These are phyloP conservation scores for Fusarium caatingaense DNA, from an alignment of 2,329 filamentous ascomycete species.

Conservation along the genomic window DNA sequence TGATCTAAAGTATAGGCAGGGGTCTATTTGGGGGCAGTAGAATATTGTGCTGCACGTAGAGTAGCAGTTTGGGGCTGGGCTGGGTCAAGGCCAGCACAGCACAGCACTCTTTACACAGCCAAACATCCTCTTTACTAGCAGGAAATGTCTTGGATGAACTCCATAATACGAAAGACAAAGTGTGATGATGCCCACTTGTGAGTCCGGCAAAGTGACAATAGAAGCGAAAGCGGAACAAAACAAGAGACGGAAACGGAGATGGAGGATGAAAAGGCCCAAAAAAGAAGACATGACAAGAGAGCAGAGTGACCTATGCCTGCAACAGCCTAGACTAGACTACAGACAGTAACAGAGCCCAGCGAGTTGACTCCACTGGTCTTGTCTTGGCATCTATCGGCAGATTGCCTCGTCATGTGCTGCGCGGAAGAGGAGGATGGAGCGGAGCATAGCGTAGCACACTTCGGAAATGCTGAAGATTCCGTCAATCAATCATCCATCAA, in stretches of 20 bases:
- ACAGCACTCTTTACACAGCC: slow-evolving; percentile 7
- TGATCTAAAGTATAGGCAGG: slow-evolving; percentile 36
- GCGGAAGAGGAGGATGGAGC: slow-evolving; percentile 12
- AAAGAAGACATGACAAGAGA: slow-evolving; percentile 27
- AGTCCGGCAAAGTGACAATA: slow-evolving; percentile 3
- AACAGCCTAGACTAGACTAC: slow-evolving; percentile 12
- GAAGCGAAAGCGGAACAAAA: slow-evolving; percentile 16
- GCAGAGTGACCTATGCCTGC: slow-evolving; percentile 20
- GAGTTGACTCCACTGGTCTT: slow-evolving; percentile 16
- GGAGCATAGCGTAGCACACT: slow-evolving; percentile 12
- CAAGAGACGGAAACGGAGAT: slow-evolving; percentile 28
- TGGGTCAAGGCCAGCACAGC: slow-evolving; percentile 8
- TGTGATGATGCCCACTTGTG: neutral
- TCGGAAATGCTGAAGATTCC: slow-evolving; percentile 24
- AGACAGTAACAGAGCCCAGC: neutral
- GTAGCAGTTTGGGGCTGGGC: slow-evolving; percentile 15
- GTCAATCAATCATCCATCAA: neutral
- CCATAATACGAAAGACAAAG: neutral
- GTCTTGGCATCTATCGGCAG: slow-evolving; percentile 32
- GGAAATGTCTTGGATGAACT: neutral
- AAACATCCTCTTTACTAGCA: neutral
- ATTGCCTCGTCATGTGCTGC: slow-evolving; percentile 29
- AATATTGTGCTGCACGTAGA: neutral
- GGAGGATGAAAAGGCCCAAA: slow-evolving; percentile 24
- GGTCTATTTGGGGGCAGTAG: slow-evolving; percentile 16